Evolutionary conservation across 1,284 basidiomycete genomes (phyloP), one percentile per base, ranked within the genome.

Genomic region (Exsudoporus floridanus): DNA sequence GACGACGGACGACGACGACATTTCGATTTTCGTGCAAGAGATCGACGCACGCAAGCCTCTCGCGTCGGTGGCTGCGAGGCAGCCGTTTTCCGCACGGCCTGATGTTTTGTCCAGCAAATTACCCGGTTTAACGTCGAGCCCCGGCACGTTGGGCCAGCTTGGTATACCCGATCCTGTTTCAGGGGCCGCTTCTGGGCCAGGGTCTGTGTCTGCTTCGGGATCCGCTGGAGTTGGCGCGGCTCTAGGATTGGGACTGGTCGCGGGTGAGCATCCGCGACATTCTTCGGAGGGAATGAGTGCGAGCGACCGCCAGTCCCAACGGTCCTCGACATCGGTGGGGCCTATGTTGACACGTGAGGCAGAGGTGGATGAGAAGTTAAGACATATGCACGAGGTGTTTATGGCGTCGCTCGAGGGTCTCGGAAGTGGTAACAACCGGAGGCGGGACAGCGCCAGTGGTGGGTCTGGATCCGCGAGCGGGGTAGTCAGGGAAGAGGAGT

Each of bases 11-110:
- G 86, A 89, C 60, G 87, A 88, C 60, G 88, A 90, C 46, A 82
- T 90, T 27, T 86, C 84, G 4, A 74, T 79, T 14, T 90, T 90
- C 61, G 83, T 90, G 35, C 82, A 86, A 61, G 84, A 88, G 47
- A 88, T 89, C 42, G 86, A 87, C 58, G 69, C 77, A 25, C 75
- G 84, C 18, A 83, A 82, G 60, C 88, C 86, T 1, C 72, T 90
- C 3, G 50, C 58, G 13, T 65, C 62, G 1, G 54, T 39, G 13
- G 54, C 52, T 27, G 61, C 53, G 7, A 53, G 66, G 37, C 62
- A 52, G 23, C 53, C 62, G 12, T 34, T 43, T 7, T 46, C 60
- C 16, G 25, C 16, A 1, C 35, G 51, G 2, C 31, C 49, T 2
- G 55, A 52, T 8, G n/a, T 12, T 2, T 5, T 33, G 27, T 19